These are phyloP conservation scores for Prunella vulgaris DNA, from an alignment of 257 asterid genomes.

Conservation along the genomic window DNA sequence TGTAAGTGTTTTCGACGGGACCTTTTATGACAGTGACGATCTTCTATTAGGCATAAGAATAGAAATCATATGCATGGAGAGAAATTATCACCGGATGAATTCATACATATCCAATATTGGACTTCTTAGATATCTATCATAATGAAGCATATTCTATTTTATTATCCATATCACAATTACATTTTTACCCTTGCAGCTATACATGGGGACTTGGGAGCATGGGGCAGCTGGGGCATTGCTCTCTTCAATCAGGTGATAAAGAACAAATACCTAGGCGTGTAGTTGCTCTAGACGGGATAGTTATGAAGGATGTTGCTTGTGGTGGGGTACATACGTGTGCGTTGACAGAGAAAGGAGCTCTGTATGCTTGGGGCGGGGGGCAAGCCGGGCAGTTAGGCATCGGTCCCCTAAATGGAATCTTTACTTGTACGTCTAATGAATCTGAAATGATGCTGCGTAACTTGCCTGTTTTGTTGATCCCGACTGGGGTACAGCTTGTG, in stretches of 20 bases:
- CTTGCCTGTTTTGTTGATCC: constrained; percentile 74
- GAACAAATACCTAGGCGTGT: constrained; percentile 86
- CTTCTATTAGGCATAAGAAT: constrained; percentile 37
- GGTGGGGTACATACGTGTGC: constrained; percentile 98
- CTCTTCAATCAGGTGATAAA: constrained; percentile 79
- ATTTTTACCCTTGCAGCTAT: constrained; percentile 43
- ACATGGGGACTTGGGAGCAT: constrained; percentile 97
- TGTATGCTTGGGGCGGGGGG: constrained; percentile 96
- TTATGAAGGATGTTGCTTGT: constrained; percentile 63
- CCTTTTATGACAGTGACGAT: constrained; percentile 26
- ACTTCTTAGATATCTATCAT: neutral
- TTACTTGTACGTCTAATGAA: constrained; percentile 49
- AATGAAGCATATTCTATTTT: neutral
- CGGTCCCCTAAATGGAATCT: constrained; percentile 70
- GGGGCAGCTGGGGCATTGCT: constrained; percentile 98
- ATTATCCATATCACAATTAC: neutral
- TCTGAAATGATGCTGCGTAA: constrained; percentile 80
- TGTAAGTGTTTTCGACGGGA: constrained; percentile 82
- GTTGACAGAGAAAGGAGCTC: constrained; percentile 72
- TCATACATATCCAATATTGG: neutral
- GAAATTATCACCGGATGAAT: constrained; percentile 1
- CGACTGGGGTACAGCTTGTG: constrained; percentile 63
- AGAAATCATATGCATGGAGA: constrained; percentile 29
- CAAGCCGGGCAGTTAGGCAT: constrained; percentile 93
- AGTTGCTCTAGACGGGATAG: constrained; percentile 63